phyloP scores from a whole-genome alignment of 192 early-diverging fungal species.

The Mortierella antarctica region DNA sequence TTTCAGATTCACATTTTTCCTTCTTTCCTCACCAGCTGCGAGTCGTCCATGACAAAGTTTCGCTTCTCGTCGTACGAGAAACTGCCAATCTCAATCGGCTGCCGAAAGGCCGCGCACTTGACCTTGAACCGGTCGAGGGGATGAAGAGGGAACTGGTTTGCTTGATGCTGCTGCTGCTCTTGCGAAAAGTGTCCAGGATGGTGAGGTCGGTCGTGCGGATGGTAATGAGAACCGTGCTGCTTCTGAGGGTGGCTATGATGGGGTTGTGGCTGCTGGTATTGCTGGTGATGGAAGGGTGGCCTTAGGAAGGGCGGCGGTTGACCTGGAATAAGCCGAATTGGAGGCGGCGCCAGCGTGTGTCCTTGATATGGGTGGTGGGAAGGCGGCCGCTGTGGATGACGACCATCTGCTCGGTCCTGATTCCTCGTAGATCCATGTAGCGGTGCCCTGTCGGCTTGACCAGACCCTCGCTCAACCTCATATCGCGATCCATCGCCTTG shows the following conservation, averaged over 20 bases:
- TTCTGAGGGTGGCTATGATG: neutral
- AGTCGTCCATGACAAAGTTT: slow-evolving; percentile 69
- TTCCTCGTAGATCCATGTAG: neutral
- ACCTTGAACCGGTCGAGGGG: slow-evolving; percentile 51
- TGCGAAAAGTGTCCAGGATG: neutral
- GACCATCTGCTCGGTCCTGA: neutral
- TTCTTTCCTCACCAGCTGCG: slow-evolving; percentile 56
- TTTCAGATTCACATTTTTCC: neutral
- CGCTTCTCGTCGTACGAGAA: slow-evolving; percentile 74
- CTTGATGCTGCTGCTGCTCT: neutral
- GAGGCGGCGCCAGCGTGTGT: neutral
- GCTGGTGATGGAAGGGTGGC: neutral
- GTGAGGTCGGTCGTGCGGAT: neutral
- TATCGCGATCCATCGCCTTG: neutral
- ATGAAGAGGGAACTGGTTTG: slow-evolving; percentile 51
- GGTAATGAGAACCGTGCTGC: neutral
- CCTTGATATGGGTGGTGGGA: neutral
- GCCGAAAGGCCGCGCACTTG: slow-evolving; percentile 58
- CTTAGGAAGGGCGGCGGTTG: slow-evolving; percentile 20
- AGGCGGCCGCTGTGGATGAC: neutral
- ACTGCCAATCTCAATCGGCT: slow-evolving; percentile 73
- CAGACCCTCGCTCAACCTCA: too few relatives aligned
- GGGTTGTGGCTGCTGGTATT: neutral
- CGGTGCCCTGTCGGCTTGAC: too few relatives aligned
- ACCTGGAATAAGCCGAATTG: slow-evolving; percentile 22